Percentiles rank a stretch among this genome's conserved stretches.
Conservation (phyloP, 441 rosid species). For the Aleurites moluccanus region DNA sequence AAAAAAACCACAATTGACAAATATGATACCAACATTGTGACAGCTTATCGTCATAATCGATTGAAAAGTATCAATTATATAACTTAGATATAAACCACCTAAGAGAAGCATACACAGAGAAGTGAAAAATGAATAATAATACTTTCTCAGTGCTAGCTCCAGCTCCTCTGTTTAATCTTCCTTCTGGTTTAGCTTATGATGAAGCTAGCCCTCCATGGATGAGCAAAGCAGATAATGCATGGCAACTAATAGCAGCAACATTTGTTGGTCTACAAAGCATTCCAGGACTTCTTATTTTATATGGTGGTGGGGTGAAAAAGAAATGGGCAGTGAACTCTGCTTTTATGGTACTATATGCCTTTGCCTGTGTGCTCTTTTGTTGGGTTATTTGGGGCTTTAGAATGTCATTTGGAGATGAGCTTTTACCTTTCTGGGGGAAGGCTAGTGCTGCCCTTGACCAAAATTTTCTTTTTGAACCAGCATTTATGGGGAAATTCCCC, state of each 20-base stretch:
- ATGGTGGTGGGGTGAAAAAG: slow-evolving; percentile 57
- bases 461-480: slow-evolving; percentile 26
- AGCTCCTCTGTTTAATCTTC: slow-evolving; percentile 22
- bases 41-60: slow-evolving; percentile 40
- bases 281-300: slow-evolving; percentile 50
- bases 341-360: slow-evolving; percentile 57
- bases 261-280: slow-evolving; percentile 55
- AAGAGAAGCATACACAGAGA: neutral
- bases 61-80: slow-evolving; percentile 4
- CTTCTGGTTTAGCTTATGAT: slow-evolving; percentile 26
- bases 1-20: neutral
- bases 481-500: slow-evolving; percentile 38
- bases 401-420: slow-evolving; percentile 38
- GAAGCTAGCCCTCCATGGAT: slow-evolving; percentile 43
- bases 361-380: slow-evolving; percentile 50
- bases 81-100: slow-evolving; percentile 15
- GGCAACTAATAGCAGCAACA: slow-evolving; percentile 62
- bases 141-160: slow-evolving; percentile 4
- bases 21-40: slow-evolving; percentile 9
- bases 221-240: slow-evolving; percentile 59
- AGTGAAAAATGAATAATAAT: too few relatives aligned
- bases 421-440: slow-evolving; percentile 41
- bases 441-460: slow-evolving; percentile 31
- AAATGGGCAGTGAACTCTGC: slow-evolving; percentile 68
- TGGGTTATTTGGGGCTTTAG: slow-evolving; percentile 59